Conservation (phyloP, 2,329 filamentous ascomycete species). For the Aspergillus terreus region DNA sequence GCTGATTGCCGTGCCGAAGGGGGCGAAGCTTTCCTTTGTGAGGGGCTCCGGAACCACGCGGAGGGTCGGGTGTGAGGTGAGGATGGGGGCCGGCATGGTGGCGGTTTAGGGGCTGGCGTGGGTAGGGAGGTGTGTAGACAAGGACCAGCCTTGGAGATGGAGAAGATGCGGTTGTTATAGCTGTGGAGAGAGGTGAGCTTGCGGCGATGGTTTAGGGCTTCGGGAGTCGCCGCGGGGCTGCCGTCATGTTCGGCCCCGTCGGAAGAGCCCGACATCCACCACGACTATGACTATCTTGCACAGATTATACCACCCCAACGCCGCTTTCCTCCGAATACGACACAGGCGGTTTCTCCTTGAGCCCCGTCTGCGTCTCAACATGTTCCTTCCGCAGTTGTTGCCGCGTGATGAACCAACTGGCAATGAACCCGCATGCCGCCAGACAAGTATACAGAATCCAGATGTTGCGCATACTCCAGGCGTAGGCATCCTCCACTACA, state of each 20-base stretch:
- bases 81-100: constrained; percentile 30
- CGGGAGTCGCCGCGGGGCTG: constrained; percentile 8
- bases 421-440: constrained; percentile 23
- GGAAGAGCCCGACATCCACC: constrained; percentile 6
- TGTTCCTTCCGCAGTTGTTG: constrained; percentile 18
- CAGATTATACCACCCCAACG: background rate
- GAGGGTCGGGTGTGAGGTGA: constrained; percentile 32
- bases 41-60: constrained; percentile 62
- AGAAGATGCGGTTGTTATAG: constrained; percentile 1
- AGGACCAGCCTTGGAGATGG: constrained; percentile 6
- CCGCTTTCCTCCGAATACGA: background rate
- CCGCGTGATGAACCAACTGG: constrained; percentile 28
- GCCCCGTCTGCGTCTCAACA: constrained; percentile 18
- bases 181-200: background rate
- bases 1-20: constrained; percentile 78
- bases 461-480: constrained; percentile 45
- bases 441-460: constrained; percentile 42
- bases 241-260: background rate
- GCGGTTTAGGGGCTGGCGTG: background rate
- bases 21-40: constrained; percentile 64
- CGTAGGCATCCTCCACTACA: constrained; percentile 45
- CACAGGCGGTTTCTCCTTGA: constrained; percentile 15
- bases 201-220: background rate
- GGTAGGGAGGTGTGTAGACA: background rate
- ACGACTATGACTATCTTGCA: background rate